Evolutionary conservation across 352 stramenopile species (phyloP).

Genomic region (Phytopythium montanum): DNA sequence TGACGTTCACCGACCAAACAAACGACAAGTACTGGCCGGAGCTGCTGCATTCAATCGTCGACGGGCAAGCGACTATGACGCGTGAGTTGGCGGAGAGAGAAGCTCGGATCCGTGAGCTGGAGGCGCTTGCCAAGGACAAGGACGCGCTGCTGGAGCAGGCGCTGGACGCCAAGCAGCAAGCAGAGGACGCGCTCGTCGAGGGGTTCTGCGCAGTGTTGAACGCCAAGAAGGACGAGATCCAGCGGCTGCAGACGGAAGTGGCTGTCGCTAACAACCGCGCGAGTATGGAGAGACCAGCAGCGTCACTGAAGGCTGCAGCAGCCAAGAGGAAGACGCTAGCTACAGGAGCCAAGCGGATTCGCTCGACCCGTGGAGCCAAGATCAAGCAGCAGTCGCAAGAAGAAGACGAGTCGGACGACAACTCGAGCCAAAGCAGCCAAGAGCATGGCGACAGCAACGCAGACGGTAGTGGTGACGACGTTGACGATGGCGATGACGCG

Average conservation of each 20-base stretch:
- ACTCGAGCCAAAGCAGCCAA: neutral
- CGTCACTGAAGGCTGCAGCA: neutral
- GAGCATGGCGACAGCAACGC: conserved; percentile 14
- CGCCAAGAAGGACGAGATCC: conserved; percentile 61
- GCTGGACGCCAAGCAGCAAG: conserved; percentile 35
- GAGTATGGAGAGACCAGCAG: too few species aligned
- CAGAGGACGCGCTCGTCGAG: conserved; percentile 35
- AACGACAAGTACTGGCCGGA: conserved; percentile 19
- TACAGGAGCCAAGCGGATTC: conserved; percentile 6
- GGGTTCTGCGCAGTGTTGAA: conserved; percentile 54
- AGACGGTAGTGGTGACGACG: conserved; percentile 15
- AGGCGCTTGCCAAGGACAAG: conserved; percentile 36
- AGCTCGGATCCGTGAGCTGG: conserved; percentile 22
- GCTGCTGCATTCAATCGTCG: conserved; percentile 30
- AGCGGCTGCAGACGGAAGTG: conserved; percentile 32
- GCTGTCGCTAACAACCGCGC: conserved; percentile 8
- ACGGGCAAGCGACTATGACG: conserved; percentile 4
- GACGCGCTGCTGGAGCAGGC: conserved; percentile 39
- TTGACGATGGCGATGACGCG: neutral
- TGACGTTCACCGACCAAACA: conserved; percentile 20
- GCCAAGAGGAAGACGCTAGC: conserved; percentile 14
- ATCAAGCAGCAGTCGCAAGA: conserved; percentile 18
- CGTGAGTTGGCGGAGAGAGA: conserved; percentile 14
- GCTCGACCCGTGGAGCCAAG: conserved; percentile 23
- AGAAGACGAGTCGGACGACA: conserved; percentile 11